These are phyloP conservation scores for Venturia effusa DNA, from an alignment of 2,329 filamentous ascomycete genomes.

Conservation along the genomic window DNA sequence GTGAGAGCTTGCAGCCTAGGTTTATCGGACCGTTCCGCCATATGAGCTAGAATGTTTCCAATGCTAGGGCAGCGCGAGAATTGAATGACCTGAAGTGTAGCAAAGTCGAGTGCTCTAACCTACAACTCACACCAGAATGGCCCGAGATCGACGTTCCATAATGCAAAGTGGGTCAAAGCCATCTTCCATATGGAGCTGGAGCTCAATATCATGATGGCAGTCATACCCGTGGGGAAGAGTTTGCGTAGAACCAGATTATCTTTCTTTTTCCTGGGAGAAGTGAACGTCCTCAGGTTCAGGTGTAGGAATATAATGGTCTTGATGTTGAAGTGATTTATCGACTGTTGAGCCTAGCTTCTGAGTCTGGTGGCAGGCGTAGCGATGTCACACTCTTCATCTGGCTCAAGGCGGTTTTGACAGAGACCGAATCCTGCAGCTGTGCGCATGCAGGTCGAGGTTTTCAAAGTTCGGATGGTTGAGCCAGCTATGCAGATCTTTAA, in stretches of 20 bases:
- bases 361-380: not conserved
- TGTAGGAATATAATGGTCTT: not conserved
- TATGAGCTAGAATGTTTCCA: not conserved
- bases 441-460: not conserved
- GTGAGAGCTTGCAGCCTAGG: not conserved
- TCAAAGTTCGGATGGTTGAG: not conserved
- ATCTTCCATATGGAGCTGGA: not conserved
- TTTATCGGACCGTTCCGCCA: not conserved
- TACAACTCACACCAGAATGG: not conserved
- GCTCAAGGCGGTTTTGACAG: conserved; percentile 16
- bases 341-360: not conserved
- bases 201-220: not conserved
- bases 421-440: not conserved
- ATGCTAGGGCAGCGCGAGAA: not conserved
- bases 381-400: not conserved
- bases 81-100: not conserved
- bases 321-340: not conserved
- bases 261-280: not conserved
- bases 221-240: not conserved
- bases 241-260: not conserved
- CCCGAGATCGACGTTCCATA: conserved; percentile 4
- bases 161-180: not conserved
- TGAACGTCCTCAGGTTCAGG: not conserved
- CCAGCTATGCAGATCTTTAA: not conserved
- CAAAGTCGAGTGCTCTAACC: not conserved